Percentiles rank a stretch among this genome's conserved stretches.
Evolutionary conservation across 805 yeast species (phyloP).

Genomic region (Wickerhamiella australiensis): DNA sequence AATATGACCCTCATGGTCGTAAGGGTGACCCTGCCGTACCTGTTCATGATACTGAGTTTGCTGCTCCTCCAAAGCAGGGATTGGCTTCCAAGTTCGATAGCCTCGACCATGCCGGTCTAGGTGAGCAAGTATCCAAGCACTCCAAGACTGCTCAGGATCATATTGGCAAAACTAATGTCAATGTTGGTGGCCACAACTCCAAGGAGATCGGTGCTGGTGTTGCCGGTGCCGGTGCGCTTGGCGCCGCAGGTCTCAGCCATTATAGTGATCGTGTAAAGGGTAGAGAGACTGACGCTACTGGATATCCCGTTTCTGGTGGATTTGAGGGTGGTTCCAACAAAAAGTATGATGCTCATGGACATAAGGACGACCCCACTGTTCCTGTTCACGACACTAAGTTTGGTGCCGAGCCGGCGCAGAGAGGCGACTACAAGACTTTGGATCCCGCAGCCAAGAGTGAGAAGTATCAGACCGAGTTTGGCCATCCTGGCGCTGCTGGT

Average conservation of each 20-base stretch:
- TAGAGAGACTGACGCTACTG: too few species aligned
- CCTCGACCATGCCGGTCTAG: neutral
- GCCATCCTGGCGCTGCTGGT: neutral
- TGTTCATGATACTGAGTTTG: neutral
- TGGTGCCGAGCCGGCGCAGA: neutral
- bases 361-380: neutral
- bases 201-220: constrained; percentile 8
- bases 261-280: neutral
- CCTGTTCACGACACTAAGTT: neutral
- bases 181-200: constrained; percentile 1
- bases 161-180: neutral
- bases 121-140: neutral
- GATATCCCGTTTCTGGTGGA: neutral
- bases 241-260: constrained; percentile 2
- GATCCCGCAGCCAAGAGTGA: constrained; percentile 7
- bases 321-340: neutral
- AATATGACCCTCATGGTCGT: neutral
- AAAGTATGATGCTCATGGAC: neutral
- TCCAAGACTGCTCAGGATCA: constrained; percentile 2
- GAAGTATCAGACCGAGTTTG: neutral
- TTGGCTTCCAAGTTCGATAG: neutral
- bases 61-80: neutral
- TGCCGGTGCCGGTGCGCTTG: constrained; percentile 9
- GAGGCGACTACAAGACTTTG: constrained; percentile 6
- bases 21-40: neutral